Conservation (phyloP, 106 monocot species). For the Allium sativum region DNA sequence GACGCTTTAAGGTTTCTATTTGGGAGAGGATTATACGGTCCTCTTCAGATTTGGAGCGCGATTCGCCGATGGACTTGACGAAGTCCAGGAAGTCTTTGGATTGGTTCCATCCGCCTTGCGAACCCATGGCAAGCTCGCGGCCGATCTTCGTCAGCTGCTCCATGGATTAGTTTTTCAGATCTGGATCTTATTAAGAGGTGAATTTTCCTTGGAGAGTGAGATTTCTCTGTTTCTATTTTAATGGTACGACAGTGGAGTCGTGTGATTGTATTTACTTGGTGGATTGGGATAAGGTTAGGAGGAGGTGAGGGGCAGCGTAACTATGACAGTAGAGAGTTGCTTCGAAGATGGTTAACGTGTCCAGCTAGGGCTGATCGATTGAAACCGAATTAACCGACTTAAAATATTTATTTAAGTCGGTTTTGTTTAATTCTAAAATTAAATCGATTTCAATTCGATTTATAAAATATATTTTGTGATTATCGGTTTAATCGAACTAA, state of each 20-base stretch:
- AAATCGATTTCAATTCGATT: too few relatives aligned
- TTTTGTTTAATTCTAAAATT: too few relatives aligned
- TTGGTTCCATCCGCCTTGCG: conserved; percentile 77
- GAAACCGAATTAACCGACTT: too few relatives aligned
- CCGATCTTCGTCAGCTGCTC: conserved; percentile 97
- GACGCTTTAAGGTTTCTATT: conserved; percentile 74
- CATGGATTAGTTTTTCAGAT: conserved; percentile 20
- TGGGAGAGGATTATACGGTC: conserved; percentile 87
- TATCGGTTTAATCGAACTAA: too few relatives aligned
- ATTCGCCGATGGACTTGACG: conserved; percentile 93
- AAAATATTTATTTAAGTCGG: too few relatives aligned
- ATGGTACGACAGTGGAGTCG: not conserved
- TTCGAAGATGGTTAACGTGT: not conserved
- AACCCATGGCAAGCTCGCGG: conserved; percentile 97
- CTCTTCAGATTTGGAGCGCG: conserved; percentile 95
- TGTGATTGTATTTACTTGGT: not conserved
- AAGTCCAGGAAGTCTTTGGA: conserved; percentile 98
- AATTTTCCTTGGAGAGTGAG: not conserved
- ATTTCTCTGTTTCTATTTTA: not conserved
- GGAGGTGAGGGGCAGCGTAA: not conserved
- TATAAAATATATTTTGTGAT: too few relatives aligned
- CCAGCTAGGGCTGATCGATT: too few relatives aligned
- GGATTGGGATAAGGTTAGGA: conserved; percentile 1
- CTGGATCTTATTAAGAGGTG: conserved; percentile 3
- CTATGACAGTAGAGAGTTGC: not conserved